Evolutionary conservation across 768 basidiomycete genomes (phyloP), one percentile per base, ranked within the genome.

Genomic region (Amanita pallidorosea): DNA sequence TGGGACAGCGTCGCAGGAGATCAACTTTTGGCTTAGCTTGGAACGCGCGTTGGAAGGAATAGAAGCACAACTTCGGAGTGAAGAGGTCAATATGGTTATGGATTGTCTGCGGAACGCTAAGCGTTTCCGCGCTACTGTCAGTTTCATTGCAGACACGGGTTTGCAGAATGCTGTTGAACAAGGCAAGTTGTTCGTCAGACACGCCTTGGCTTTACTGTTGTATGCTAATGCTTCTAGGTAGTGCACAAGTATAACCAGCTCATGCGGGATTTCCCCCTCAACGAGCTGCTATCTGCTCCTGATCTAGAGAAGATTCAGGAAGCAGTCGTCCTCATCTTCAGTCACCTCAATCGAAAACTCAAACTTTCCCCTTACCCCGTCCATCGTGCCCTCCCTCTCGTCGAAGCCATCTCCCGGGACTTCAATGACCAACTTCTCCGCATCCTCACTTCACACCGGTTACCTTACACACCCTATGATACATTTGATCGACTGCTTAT

Each of bases 181-280:
- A 3, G 89, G 88, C 86, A 54, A 59, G 83, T 67, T 45, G 8
- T 4, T 37, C 38, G 12, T 23, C 8, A 1, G 37, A 38, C 40
- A 12, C 35, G 7, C 27, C 1, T 12, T 37, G 22, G n/a, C 27
- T 34, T 31, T 31, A n/a, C 45, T 45, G 25, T 52, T 15, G 11
- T 12, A 20, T 36, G 7, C n/a, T 29, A 37, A 43, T 13, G 29
- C 46, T 47, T 44, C 20, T 52, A 47, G 18, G 4, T 57, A 90
- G 95, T 97, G 9, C 92, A 94, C 73, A 97, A 96, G 65, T 95
- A 97, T 72, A 98, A 99, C 61, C 85, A 89, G 55, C 75, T 98
- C 51, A 98, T 99, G 96, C 96, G 95, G 68, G 96, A 99, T 62
- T 98, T 98, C 59, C 96, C 96, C 0, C 74, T 99, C 25, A 96